Evolutionary conservation across 2,329 filamentous ascomycete genomes (phyloP).

Genomic region (Chrysosporium queenslandicum): DNA sequence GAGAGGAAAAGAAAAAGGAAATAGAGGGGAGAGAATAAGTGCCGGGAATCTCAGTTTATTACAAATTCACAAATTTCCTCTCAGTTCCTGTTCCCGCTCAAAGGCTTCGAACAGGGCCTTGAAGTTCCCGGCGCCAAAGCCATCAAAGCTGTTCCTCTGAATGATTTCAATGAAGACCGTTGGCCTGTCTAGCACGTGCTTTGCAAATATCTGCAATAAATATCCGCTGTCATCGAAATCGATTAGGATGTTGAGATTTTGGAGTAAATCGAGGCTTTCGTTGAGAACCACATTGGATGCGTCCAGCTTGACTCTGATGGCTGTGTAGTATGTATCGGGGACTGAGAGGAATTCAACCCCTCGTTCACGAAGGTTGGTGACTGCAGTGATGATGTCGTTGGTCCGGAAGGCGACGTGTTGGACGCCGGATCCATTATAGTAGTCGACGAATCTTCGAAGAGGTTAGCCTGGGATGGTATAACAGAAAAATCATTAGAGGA

Average conservation of each 20-base stretch:
- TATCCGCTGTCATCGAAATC: slow-evolving; percentile 89
- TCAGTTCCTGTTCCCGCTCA: slow-evolving; percentile 72
- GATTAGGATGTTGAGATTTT: slow-evolving; percentile 70
- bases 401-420: slow-evolving; percentile 86
- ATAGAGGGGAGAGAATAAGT: too few relatives aligned
- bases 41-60: too few relatives aligned
- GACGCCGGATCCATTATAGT: slow-evolving; percentile 75
- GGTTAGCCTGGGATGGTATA: background rate
- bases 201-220: slow-evolving; percentile 61
- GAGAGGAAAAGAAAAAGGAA: background rate
- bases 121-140: slow-evolving; percentile 87
- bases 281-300: slow-evolving; percentile 47
- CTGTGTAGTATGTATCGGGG: slow-evolving; percentile 67
- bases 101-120: slow-evolving; percentile 88
- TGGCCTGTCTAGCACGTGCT: slow-evolving; percentile 82
- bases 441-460: slow-evolving; percentile 49
- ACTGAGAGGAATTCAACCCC: slow-evolving; percentile 83
- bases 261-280: slow-evolving; percentile 65
- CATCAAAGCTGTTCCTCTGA: slow-evolving; percentile 74
- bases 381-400: slow-evolving; percentile 60
- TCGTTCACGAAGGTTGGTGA: slow-evolving; percentile 60
- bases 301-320: slow-evolving; percentile 60
- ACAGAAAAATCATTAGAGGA: background rate
- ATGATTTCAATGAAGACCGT: slow-evolving; percentile 93
- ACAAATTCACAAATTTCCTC: slow-evolving; percentile 59